phyloP scores from a whole-genome alignment of 2,329 filamentous ascomycete species.

The Neofusicoccum sp. region DNA sequence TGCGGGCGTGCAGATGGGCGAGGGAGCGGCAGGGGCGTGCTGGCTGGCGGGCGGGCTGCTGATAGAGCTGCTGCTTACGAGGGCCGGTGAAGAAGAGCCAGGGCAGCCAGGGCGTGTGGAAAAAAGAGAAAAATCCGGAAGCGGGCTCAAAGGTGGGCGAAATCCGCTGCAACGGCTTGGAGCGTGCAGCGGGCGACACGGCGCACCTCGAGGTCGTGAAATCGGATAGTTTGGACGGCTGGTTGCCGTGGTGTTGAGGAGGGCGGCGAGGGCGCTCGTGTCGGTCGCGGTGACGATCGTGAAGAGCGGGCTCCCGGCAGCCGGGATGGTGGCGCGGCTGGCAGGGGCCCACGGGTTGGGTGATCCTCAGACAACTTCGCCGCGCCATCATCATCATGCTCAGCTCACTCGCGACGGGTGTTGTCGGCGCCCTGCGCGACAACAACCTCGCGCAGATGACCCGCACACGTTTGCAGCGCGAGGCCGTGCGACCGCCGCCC shows the following conservation, averaged over 20 bases:
- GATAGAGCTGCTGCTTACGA: slow-evolving; percentile 15
- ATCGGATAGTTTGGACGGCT: not conserved
- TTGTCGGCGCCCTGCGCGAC: slow-evolving; percentile 1
- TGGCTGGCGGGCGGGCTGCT: not conserved
- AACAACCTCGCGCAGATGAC: slow-evolving; percentile 15
- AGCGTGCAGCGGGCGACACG: not conserved
- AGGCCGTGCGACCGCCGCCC: slow-evolving; percentile 1
- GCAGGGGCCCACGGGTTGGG: not conserved
- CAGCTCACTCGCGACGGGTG: slow-evolving; percentile 10
- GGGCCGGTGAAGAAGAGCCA: not conserved
- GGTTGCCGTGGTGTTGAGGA: slow-evolving; percentile 12
- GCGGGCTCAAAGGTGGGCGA: slow-evolving; percentile 12
- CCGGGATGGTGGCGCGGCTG: slow-evolving; percentile 12
- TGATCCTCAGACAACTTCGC: slow-evolving; percentile 18
- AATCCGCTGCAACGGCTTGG: slow-evolving; percentile 11
- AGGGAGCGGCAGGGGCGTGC: not conserved
- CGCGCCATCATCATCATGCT: not conserved
- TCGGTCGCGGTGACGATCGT: slow-evolving; percentile 5
- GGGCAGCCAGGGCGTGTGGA: not conserved
- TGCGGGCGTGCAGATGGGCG: not conserved
- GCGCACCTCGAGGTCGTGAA: not conserved
- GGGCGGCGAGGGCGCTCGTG: not conserved
- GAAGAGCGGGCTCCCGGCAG: slow-evolving; percentile 4
- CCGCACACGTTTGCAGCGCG: not conserved
- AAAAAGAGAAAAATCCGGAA: not conserved